Percentiles rank a stretch among this genome's conserved stretches.
phyloP scores from a whole-genome alignment of 306 rosid species.

The Parietaria judaica region DNA sequence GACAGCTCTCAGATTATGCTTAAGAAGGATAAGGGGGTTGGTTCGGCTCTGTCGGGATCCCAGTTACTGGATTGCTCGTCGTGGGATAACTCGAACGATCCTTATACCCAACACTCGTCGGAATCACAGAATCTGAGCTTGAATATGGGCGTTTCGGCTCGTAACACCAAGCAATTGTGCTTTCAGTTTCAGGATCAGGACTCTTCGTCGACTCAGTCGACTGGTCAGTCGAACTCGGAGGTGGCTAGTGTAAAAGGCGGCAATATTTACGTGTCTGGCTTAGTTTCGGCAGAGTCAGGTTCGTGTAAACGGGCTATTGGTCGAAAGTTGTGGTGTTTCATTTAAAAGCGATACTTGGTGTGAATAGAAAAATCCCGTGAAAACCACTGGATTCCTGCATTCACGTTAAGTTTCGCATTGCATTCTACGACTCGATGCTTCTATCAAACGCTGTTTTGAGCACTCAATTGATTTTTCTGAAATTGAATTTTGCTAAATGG shows the following conservation, averaged over 20 bases:
- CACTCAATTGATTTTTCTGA: too few relatives aligned
- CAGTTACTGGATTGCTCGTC: conserved; percentile 16
- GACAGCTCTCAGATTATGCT: conserved; percentile 21
- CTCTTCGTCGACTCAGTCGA: conserved; percentile 59
- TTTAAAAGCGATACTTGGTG: too few relatives aligned
- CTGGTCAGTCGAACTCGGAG: conserved; percentile 42
- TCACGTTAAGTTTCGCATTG: too few relatives aligned
- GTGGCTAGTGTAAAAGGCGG: conserved; percentile 24
- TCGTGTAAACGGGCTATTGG: background rate
- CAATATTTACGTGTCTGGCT: conserved; percentile 15
- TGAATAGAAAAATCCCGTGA: too few relatives aligned
- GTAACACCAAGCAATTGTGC: conserved; percentile 30
- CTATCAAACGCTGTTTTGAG: too few relatives aligned
- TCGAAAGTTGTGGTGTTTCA: too few relatives aligned
- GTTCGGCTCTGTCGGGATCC: conserved; percentile 20
- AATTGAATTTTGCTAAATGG: too few relatives aligned
- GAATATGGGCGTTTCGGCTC: conserved; percentile 39
- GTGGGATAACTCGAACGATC: conserved; percentile 27
- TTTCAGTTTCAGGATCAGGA: conserved; percentile 51
- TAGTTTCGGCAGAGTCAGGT: conserved; percentile 40
- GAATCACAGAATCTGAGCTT: conserved; percentile 29
- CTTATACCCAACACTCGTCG: conserved; percentile 34
- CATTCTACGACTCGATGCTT: too few relatives aligned
- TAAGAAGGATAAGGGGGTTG: conserved; percentile 25
- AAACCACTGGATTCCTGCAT: too few relatives aligned